Conservation (phyloP, 2,329 filamentous ascomycete species). For the Aspergillus ochraceoroseus region DNA sequence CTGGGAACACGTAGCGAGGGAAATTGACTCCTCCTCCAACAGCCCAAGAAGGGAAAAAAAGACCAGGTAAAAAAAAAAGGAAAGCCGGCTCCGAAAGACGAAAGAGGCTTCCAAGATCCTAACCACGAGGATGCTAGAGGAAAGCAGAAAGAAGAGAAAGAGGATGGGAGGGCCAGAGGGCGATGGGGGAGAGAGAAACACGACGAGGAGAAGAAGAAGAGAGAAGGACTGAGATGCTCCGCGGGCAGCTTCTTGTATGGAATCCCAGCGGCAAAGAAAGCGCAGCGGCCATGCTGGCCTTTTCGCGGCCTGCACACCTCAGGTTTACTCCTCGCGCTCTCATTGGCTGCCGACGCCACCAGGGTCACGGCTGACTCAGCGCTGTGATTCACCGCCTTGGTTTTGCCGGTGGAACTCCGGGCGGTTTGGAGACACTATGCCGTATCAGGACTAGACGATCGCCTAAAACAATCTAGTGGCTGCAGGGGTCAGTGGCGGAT, state of each 20-base stretch:
- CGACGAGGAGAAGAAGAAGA: conserved; percentile 22
- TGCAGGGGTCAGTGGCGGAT: conserved; percentile 2
- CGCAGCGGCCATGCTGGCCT: conserved; percentile 44
- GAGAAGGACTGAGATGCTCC: conserved; percentile 18
- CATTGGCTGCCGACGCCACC: conserved; percentile 33
- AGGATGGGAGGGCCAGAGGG: conserved; percentile 5
- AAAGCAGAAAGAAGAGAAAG: conserved; percentile 13
- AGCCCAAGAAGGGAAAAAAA: background rate
- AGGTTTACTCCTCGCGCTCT: conserved; percentile 37
- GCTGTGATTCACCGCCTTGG: conserved; percentile 21
- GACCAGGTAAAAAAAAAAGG: background rate
- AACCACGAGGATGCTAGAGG: conserved; percentile 5
- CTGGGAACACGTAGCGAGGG: too few species aligned
- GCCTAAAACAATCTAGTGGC: conserved; percentile 4
- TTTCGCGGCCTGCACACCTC: conserved; percentile 32
- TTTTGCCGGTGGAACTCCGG: conserved; percentile 17
- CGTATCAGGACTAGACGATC: background rate
- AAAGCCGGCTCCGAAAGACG: conserved; percentile 1
- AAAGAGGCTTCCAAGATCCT: conserved; percentile 3
- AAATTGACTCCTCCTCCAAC: too few species aligned
- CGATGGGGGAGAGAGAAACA: conserved; percentile 15
- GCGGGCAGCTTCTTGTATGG: conserved; percentile 33
- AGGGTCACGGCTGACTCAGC: conserved; percentile 29
- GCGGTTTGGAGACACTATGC: conserved; percentile 24
- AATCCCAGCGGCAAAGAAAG: conserved; percentile 25